These are phyloP conservation scores for Fusarium sp. DNA, from an alignment of 2,329 filamentous ascomycete species.

Conservation along the genomic window DNA sequence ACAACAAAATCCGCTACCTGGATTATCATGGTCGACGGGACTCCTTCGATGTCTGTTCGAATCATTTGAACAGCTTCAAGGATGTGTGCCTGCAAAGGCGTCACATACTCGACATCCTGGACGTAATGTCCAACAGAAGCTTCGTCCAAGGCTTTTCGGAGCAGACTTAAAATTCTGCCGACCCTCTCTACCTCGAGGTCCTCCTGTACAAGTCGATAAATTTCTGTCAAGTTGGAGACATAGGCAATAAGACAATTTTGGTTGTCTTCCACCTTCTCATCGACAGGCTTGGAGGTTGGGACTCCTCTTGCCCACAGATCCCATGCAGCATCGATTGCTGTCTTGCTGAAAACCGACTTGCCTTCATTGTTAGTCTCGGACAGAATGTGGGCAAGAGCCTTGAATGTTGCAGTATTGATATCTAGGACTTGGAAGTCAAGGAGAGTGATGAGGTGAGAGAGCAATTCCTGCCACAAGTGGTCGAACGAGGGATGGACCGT, in stretches of 20 bases:
- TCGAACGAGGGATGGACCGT: slow-evolving; percentile 74
- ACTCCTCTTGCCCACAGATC: slow-evolving; percentile 75
- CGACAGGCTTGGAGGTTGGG: slow-evolving; percentile 57
- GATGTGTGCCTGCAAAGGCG: slow-evolving; percentile 76
- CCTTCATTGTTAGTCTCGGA: slow-evolving; percentile 59
- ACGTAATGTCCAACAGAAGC: slow-evolving; percentile 76
- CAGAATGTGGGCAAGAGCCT: slow-evolving; percentile 73
- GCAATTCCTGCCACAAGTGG: slow-evolving; percentile 78
- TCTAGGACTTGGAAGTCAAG: slow-evolving; percentile 73
- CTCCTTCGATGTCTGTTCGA: slow-evolving; percentile 71
- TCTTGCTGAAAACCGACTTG: slow-evolving; percentile 58
- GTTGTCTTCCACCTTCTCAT: slow-evolving; percentile 67
- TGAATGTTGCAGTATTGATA: slow-evolving; percentile 77
- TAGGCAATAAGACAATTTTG: slow-evolving; percentile 90
- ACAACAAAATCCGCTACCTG: slow-evolving; percentile 77
- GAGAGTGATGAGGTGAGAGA: slow-evolving; percentile 74
- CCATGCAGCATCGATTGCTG: slow-evolving; percentile 73
- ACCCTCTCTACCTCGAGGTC: slow-evolving; percentile 72
- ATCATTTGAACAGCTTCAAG: slow-evolving; percentile 75
- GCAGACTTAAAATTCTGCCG: slow-evolving; percentile 74
- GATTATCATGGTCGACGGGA: slow-evolving; percentile 74
- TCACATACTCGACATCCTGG: slow-evolving; percentile 78
- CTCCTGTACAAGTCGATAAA: slow-evolving; percentile 79
- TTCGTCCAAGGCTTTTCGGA: slow-evolving; percentile 76
- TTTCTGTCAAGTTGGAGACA: slow-evolving; percentile 76